Evolutionary conservation across 257 asterid species (phyloP).

Genomic region (Solanum gracilifrons): DNA sequence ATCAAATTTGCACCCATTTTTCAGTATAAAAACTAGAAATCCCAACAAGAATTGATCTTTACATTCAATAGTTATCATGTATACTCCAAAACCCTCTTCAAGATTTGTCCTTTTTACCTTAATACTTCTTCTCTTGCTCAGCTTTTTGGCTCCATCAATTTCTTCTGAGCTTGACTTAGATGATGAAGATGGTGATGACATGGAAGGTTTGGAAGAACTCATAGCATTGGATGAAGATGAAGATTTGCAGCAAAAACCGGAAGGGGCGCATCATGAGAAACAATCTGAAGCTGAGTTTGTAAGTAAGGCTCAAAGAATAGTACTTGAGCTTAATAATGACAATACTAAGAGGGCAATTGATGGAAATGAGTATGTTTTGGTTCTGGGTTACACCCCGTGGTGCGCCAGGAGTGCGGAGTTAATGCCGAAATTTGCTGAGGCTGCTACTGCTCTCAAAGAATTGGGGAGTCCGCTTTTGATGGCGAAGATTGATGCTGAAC

Average conservation of each 20-base stretch:
- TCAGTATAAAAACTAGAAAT: not conserved
- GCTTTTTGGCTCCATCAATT: conserved; percentile 18
- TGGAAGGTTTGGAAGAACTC: conserved; percentile 57
- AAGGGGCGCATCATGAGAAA: conserved; percentile 31
- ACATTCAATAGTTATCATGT: conserved; percentile 18
- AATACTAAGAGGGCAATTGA: conserved; percentile 41
- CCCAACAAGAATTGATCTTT: not conserved
- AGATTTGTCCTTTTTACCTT: conserved; percentile 35
- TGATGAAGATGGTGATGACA: conserved; percentile 34
- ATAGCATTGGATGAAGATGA: conserved; percentile 69
- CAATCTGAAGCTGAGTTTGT: conserved; percentile 59
- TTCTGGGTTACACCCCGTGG: conserved; percentile 97
- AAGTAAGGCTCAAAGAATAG: conserved; percentile 84
- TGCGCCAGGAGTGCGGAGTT: conserved; percentile 80
- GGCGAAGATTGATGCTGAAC: conserved; percentile 83
- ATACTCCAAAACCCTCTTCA: conserved; percentile 22
- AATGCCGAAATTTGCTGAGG: conserved; percentile 95
- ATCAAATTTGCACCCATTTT: not conserved
- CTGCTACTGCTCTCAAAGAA: conserved; percentile 72
- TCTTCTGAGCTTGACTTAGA: conserved; percentile 3
- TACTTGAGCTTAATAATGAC: conserved; percentile 65
- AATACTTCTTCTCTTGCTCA: conserved; percentile 28
- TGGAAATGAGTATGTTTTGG: conserved; percentile 69
- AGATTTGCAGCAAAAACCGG: conserved; percentile 21
- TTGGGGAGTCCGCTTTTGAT: conserved; percentile 47